phyloP scores from a whole-genome alignment of 768 basidiomycete genomes.

The Lactifluus hygrophoroides region DNA sequence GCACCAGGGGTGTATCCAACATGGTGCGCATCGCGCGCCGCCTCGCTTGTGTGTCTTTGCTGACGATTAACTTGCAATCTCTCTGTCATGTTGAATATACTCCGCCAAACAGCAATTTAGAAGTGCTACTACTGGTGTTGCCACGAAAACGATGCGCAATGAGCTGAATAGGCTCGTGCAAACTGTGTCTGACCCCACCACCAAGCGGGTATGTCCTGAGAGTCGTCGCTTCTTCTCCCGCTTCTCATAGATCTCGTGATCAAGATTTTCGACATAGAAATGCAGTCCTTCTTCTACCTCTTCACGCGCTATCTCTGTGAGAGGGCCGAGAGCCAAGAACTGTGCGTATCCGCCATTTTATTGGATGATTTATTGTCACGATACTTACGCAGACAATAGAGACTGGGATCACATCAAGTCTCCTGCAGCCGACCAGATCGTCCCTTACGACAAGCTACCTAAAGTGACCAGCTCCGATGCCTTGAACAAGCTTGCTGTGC shows the following conservation, averaged over 20 bases:
- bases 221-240: not conserved
- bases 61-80: not conserved
- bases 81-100: not conserved
- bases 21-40: conserved; percentile 12
- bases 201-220: conserved; percentile 44
- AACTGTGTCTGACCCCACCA: conserved; percentile 45
- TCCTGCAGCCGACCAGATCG: conserved; percentile 77
- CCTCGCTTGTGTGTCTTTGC: not conserved
- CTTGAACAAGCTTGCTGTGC: conserved; percentile 88
- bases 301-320: conserved; percentile 91
- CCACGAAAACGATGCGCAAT: conserved; percentile 52
- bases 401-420: conserved; percentile 55
- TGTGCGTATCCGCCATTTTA: conserved; percentile 43
- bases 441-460: conserved; percentile 70
- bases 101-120: conserved; percentile 25
- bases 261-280: conserved; percentile 82
- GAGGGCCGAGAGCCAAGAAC: conserved; percentile 75
- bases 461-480: conserved; percentile 48
- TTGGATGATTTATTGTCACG: not conserved
- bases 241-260: conserved; percentile 15
- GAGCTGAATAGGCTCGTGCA: conserved; percentile 62
- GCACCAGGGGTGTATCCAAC: conserved; percentile 20
- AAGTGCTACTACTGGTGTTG: conserved; percentile 37
- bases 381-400: conserved; percentile 10
- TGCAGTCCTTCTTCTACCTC: conserved; percentile 89